A percentile compares a stretch with the other conserved stretches of the same genome.
Conservation (phyloP, 805 yeast genomes). For the Sugiyamaella floridensis region DNA sequence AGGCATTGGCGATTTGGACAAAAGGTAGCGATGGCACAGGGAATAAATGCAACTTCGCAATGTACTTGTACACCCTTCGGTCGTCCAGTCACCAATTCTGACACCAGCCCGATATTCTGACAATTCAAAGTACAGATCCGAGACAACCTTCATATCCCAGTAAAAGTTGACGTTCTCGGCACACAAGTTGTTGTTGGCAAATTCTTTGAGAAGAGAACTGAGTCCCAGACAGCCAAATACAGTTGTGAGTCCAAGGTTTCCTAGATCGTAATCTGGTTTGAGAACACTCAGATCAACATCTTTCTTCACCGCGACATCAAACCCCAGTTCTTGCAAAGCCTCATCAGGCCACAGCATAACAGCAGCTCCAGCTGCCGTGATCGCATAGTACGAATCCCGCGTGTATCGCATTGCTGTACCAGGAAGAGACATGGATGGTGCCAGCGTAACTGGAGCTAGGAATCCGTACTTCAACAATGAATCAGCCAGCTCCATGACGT, state of each 20-base stretch:
- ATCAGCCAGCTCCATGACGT: constrained; percentile 17
- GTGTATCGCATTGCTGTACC: background rate
- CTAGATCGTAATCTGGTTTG: background rate
- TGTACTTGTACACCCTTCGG: background rate
- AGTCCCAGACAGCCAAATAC: background rate
- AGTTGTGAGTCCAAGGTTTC: background rate
- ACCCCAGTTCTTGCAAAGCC: background rate
- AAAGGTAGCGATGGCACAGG: background rate
- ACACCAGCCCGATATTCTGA: background rate
- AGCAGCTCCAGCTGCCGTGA: background rate
- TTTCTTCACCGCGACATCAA: background rate
- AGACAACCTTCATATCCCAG: background rate
- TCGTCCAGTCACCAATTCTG: too few species aligned
- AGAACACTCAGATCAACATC: background rate
- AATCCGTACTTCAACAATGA: constrained; percentile 30
- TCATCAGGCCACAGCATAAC: background rate
- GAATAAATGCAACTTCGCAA: background rate
- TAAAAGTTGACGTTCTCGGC: background rate
- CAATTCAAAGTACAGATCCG: background rate
- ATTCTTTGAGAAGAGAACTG: background rate
- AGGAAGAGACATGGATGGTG: background rate
- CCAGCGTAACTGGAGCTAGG: constrained; percentile 12
- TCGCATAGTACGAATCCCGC: background rate
- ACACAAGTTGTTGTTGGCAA: background rate
- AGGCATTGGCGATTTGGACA: background rate